These are phyloP conservation scores for Gaultheria prostrata DNA, from an alignment of 148 eudicot species.

Conservation along the genomic window DNA sequence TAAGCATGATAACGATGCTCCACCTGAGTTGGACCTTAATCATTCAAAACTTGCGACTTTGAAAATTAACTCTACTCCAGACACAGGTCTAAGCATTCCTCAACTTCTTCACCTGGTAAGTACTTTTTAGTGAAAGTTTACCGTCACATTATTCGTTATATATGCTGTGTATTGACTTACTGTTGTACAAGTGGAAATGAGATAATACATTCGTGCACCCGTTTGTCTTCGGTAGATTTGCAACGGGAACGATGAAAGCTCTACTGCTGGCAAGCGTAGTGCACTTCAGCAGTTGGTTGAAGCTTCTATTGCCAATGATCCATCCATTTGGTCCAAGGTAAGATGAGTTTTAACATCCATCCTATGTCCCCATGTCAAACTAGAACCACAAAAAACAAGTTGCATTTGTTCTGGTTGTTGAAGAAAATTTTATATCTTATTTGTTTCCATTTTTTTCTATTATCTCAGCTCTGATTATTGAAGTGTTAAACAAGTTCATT, in stretches of 20 bases:
- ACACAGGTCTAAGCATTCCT: conserved; percentile 84
- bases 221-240: conserved; percentile 43
- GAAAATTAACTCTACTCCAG: conserved; percentile 46
- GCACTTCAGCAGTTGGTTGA: conserved; percentile 80
- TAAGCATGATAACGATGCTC: conserved; percentile 48
- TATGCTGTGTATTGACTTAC: conserved; percentile 8
- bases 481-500: not conserved
- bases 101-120: conserved; percentile 87
- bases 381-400: not conserved
- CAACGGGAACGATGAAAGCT: conserved; percentile 60
- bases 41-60: conserved; percentile 43
- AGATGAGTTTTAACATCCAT: not conserved
- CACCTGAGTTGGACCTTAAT: conserved; percentile 38
- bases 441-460: not conserved
- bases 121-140: conserved; percentile 13
- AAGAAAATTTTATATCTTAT: not conserved
- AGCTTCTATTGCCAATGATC: conserved; percentile 72
- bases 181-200: not conserved
- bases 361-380: not conserved
- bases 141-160: not conserved
- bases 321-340: conserved; percentile 88
- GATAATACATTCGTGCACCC: not conserved
- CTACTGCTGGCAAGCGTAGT: conserved; percentile 48
- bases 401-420: conserved; percentile 4
- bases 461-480: not conserved